Evolutionary conservation across 169 alveolate species (phyloP).

Genomic region (Plasmodium yoelii): DNA sequence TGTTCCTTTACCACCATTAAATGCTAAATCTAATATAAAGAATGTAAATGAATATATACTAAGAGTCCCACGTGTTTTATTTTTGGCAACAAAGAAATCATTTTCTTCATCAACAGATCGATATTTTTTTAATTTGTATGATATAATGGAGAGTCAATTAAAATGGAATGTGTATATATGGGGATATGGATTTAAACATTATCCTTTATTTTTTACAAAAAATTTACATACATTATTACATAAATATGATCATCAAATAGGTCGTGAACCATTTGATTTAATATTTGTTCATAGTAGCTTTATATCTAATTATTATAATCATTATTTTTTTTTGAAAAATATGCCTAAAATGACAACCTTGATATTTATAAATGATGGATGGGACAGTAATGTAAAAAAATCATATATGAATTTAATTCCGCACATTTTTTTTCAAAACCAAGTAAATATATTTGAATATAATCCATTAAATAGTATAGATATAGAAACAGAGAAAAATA

Average conservation of each 20-base stretch:
- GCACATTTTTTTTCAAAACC: slow-evolving; percentile 70
- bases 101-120: slow-evolving; percentile 58
- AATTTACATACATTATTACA: slow-evolving; percentile 60
- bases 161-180: slow-evolving; percentile 70
- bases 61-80: slow-evolving; percentile 71
- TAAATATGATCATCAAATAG: slow-evolving; percentile 48
- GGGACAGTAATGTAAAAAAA: slow-evolving; percentile 66
- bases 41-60: slow-evolving; percentile 43
- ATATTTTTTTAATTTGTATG: slow-evolving; percentile 44
- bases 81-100: slow-evolving; percentile 58
- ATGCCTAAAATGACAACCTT: slow-evolving; percentile 67
- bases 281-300: slow-evolving; percentile 69
- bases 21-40: slow-evolving; percentile 28
- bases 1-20: slow-evolving; percentile 61
- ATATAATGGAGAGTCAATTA: slow-evolving; percentile 60
- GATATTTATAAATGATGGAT: slow-evolving; percentile 63
- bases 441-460: slow-evolving; percentile 67
- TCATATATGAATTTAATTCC: slow-evolving; percentile 66
- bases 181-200: slow-evolving; percentile 74
- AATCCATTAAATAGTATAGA: slow-evolving; percentile 48
- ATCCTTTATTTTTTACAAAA: slow-evolving; percentile 58
- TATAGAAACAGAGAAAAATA: slow-evolving; percentile 26
- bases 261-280: slow-evolving; percentile 62
- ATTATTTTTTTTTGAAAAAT: slow-evolving; percentile 57
- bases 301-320: slow-evolving; percentile 63